Base-by-base conservation (phyloP, 2,329 filamentous ascomycete genomes). In the Fusarium incarnatum region DNA sequence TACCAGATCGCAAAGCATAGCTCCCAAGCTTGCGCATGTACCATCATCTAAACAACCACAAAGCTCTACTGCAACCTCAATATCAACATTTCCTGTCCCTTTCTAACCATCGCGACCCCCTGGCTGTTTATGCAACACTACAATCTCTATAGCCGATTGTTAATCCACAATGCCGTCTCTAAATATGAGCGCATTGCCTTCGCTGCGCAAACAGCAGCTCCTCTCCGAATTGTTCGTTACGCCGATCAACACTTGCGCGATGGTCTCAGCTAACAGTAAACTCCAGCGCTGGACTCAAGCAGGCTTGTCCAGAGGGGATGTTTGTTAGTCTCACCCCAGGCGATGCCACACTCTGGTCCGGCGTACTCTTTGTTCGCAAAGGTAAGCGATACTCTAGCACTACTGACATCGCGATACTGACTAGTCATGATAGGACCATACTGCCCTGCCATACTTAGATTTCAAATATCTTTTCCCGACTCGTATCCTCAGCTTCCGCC, bases 361-460 rank as follows among this genome's bases (percentile, higher is more conserved):
- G 94, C n/a, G 92, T 97, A 22, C 85, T 98, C 28, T 98, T 98
- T 78, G 89, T 97, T 67, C 92, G 94, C 60, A 91, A 93, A 84
- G 95, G 95, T 96, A 83, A 74, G 56, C 27, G 23, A 23, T n/a
- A 25, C 23, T n/a, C 22, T 3, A 15, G 7, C 18, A 12, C 23
- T 25, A 10, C 57, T 64, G 40, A 67, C 41, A 12, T 46, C 47
- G 22, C 9, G 22, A 34, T 27, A n/a, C 10, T 22, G 49, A 53
- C 10, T 5, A 28, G 32, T 42, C 32, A 53, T 53, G 34, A 53
- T 42, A 97, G 95, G 95, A 46, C 95, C 96, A 20, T 99, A 98
- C 81, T 87, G 93, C 22, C 91, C 92, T 63, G 93, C 94, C 48
- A 88, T 98, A 74, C 87, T 98, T 68, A 92, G 94, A 75, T 97